Percentiles rank a stretch among this genome's conserved stretches.
phyloP scores from a whole-genome alignment of 352 stramenopile genomes.

The Pythium aphanidermatum region DNA sequence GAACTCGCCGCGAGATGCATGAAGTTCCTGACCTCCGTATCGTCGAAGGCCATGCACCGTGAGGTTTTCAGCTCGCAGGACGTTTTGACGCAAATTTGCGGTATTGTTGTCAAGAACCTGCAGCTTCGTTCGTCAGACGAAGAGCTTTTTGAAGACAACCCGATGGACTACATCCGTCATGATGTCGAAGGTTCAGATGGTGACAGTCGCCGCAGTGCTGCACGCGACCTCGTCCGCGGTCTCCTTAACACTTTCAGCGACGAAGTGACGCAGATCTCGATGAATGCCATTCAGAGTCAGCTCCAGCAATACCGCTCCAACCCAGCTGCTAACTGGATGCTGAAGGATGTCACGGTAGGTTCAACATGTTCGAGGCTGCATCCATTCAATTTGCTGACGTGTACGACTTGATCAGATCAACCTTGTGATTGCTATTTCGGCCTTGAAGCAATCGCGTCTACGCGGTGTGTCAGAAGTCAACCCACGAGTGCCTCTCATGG shows the following conservation, averaged over 20 bases:
- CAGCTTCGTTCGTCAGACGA: constrained; percentile 94
- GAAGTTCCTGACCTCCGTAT: constrained; percentile 96
- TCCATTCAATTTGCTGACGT: neutral
- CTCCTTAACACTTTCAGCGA: constrained; percentile 95
- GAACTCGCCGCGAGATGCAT: constrained; percentile 94
- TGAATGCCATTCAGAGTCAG: constrained; percentile 87
- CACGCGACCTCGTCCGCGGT: constrained; percentile 92
- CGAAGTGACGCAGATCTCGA: constrained; percentile 92
- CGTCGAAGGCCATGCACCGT: constrained; percentile 92
- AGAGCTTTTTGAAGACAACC: constrained; percentile 98
- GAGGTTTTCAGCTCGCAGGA: constrained; percentile 79
- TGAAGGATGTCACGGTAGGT: constrained; percentile 95
- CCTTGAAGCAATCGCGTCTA: constrained; percentile 89
- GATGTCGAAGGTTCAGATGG: constrained; percentile 98
- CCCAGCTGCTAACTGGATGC: constrained; percentile 85
- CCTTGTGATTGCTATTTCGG: constrained; percentile 94
- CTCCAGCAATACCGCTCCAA: constrained; percentile 88
- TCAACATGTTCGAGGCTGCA: neutral
- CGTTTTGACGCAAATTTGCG: constrained; percentile 89
- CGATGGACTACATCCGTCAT: constrained; percentile 96
- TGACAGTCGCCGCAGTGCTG: constrained; percentile 94
- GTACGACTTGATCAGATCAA: constrained; percentile 54
- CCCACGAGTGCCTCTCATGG: constrained; percentile 92
- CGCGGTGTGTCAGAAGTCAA: constrained; percentile 96
- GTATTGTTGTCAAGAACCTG: constrained; percentile 98